Base-by-base conservation (phyloP, 1,284 basidiomycete genomes). In the Sporisorium graminicola region DNA sequence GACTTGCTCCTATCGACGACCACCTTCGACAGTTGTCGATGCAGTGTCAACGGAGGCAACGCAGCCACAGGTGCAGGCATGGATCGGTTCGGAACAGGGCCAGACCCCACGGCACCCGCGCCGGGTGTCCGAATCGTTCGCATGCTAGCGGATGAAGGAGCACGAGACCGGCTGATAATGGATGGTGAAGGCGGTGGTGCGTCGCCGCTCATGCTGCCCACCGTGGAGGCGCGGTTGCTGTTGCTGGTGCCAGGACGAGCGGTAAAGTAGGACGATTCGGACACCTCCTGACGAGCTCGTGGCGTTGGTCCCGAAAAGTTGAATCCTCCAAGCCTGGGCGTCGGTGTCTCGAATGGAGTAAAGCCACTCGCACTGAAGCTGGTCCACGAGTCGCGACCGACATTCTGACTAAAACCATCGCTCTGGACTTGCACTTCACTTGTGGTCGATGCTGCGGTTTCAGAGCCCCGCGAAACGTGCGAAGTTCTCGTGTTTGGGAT, bases 111-210 rank as follows among this genome's bases (percentile, higher is more conserved):
- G 12, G 61, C 20, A 24, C 26, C 55, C 24, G 52, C 53, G 27
- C 65, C 74, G 10, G 78, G 76, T 12, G 72, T 79, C 43, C 74
- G 47, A 3, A 67, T 35, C 24, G 73, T 69, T 18, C 78, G 66
- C 58, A 70, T 53, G 54, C 79, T 82, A 3, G 79, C 72, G 4
- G 75, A 78, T 2, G 79, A 80, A 13, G 80, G 80, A 6, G 82
- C 79, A 22, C 82, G 74, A 10, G 74, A 79, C 7, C 80, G 74
- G 40, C 75, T 78, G 72, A 83, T 83, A 51, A 83, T 77, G 8
- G 80, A 82, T 0, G 82, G 82, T 33, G 80, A 82, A n/a, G 82
- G 82, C 26, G 82, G 82, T 7, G 82, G 80, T 9, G 55, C 75
- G 29, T 68, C 64, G n/a, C 69, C 67, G 55, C 62, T 69, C 65